Evolutionary conservation across 441 rosid species (phyloP).

Genomic region (Croton laevigatus): DNA sequence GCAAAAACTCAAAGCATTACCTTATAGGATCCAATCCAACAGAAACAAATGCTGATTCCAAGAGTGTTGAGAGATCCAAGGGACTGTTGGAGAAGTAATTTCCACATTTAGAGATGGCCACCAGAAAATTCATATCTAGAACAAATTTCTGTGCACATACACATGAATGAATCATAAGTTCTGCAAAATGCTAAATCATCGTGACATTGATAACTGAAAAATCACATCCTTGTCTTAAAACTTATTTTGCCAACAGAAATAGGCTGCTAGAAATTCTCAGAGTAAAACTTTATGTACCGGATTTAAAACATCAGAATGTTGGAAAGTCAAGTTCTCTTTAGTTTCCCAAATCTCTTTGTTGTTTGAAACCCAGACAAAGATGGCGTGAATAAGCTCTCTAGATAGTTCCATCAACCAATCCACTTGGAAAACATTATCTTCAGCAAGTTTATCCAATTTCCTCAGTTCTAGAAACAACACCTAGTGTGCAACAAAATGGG

Average conservation of each 20-base stretch:
- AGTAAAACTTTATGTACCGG: conserved; percentile 34
- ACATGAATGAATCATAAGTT: conserved; percentile 19
- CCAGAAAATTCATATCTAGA: conserved; percentile 47
- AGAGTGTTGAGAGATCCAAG: conserved; percentile 31
- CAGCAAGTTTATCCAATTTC: conserved; percentile 39
- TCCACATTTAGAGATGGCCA: conserved; percentile 37
- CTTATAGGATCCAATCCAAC: conserved; percentile 48
- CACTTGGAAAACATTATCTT: conserved; percentile 37
- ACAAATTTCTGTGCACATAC: conserved; percentile 35
- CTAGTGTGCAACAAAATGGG: conserved; percentile 33
- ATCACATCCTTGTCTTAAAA: background rate
- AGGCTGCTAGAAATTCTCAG: background rate
- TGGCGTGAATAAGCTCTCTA: conserved; percentile 45
- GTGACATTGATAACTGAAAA: background rate
- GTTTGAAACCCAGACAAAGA: conserved; percentile 42
- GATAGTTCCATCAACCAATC: conserved; percentile 51
- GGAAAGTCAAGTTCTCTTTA: conserved; percentile 17
- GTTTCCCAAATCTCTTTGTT: conserved; percentile 34
- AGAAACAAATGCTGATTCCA: conserved; percentile 38
- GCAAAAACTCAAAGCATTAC: conserved; percentile 29
- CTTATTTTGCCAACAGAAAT: background rate
- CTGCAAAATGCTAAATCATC: conserved; percentile 15
- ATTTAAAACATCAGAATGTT: conserved; percentile 23
- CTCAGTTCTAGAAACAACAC: conserved; percentile 51
- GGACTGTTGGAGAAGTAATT: conserved; percentile 48